These are phyloP conservation scores for Pythium monospermum DNA, from an alignment of 352 stramenopile genomes.

Conservation along the genomic window DNA sequence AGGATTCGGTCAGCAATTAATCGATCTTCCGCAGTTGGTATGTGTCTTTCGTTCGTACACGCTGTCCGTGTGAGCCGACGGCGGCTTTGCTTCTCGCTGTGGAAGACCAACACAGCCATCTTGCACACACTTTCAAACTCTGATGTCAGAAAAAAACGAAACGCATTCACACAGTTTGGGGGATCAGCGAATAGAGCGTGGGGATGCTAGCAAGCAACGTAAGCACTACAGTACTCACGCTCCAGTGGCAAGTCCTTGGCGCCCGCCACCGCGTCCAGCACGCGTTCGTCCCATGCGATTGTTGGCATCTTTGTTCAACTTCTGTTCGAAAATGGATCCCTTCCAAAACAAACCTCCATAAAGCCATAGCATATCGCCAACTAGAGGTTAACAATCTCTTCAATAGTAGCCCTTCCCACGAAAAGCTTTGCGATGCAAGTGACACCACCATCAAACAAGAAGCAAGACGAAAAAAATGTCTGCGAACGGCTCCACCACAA, in stretches of 20 bases:
- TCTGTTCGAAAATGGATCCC: conserved; percentile 5
- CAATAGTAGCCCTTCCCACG: background rate
- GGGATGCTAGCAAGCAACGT: no score
- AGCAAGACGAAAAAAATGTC: conserved; percentile 40
- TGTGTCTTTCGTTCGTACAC: conserved; percentile 26
- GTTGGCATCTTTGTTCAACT: conserved; percentile 28
- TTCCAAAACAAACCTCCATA: no score
- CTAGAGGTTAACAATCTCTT: background rate
- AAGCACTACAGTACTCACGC: no score
- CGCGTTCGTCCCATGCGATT: conserved; percentile 56
- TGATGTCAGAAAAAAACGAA: conserved; percentile 8
- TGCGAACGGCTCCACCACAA: conserved; percentile 36
- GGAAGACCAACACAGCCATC: conserved; percentile 53
- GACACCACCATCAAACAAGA: conserved; percentile 2
- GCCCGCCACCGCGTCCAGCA: conserved; percentile 41
- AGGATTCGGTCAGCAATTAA: background rate
- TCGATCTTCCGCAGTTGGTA: background rate
- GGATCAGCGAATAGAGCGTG: no score
- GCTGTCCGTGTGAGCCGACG: conserved; percentile 49
- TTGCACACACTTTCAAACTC: conserved; percentile 57
- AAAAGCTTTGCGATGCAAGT: conserved; percentile 10
- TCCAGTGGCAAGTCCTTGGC: conserved; percentile 32
- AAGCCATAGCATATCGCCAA: no score
- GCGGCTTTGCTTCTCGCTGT: conserved; percentile 60
- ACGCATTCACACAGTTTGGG: background rate